Base-by-base conservation (phyloP, 2,329 filamentous ascomycete species). In the Alternaria novae-zelandiae region DNA sequence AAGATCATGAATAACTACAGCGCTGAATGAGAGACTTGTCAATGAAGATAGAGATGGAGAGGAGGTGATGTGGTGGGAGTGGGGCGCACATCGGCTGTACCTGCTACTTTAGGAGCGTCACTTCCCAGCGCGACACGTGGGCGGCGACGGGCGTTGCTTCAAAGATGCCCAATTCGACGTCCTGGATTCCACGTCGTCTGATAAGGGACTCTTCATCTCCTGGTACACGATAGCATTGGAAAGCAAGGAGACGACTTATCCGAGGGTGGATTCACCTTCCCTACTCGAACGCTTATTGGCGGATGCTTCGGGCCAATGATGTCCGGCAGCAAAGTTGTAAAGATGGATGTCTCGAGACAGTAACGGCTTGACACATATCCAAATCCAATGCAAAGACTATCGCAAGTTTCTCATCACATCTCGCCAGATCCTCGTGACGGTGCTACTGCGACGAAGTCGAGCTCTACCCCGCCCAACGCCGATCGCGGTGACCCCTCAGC, bases 271-370 rank as follows among this genome's bases (percentile, higher is more conserved):
- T n/a, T n/a, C 43, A 26, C 54, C 26, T 28, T 44, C 10, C 5
- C 10, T 13, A 17, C 23, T n/a, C n/a, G 9, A 21, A 25, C 63
- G 64, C 63, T 66, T 60, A 70, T 70, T 68, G 66, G 69, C 66
- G 68, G 69, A 66, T 65, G 67, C 64, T 64, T 70, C 68, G 68
- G 68, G 63, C 36, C 43, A 66, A 63, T 63, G 41, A 46, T 41
- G 25, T 47, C 56, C 68, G 59, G 17, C 12, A 21, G 23, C 15
- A 20, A 49, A 43, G 12, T 13, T 8, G 2, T 15, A 25, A 26
- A 54, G 10, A 47, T 43, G 36, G 5, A 20, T 3, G 4, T 7
- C 6, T 43, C 2, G 28, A n/a, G 12, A 54, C 43, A 11, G 15
- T 45, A 23, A 20, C 6, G 13, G 12, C 3, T 11, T n/a, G 4